These are phyloP conservation scores for Ogataea allantospora DNA, from an alignment of 805 yeast genomes.

Conservation along the genomic window DNA sequence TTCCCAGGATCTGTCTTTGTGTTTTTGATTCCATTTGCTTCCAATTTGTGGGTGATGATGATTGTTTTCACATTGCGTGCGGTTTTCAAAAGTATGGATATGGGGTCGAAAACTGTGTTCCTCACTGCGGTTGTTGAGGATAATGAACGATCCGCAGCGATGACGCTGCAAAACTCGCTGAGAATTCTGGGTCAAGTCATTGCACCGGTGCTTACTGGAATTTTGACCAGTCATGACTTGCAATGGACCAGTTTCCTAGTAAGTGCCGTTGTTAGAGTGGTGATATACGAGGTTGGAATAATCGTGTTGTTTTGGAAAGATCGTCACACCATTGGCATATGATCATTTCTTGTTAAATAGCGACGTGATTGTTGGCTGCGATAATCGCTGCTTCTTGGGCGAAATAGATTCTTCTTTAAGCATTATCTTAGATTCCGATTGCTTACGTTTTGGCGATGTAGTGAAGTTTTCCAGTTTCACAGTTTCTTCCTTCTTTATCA, in stretches of 20 bases:
- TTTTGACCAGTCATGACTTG: slow-evolving; percentile 34
- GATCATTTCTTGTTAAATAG: not conserved
- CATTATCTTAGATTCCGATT: not conserved
- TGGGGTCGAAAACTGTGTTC: slow-evolving; percentile 48
- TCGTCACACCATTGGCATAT: slow-evolving; percentile 13
- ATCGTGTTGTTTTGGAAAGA: slow-evolving; percentile 31
- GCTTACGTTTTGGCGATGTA: not conserved
- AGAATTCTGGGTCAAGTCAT: slow-evolving; percentile 41
- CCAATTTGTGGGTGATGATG: slow-evolving; percentile 32
- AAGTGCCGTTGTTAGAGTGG: slow-evolving; percentile 40
- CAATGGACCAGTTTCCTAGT: slow-evolving; percentile 44
- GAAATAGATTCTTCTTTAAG: not conserved
- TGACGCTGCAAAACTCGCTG: slow-evolving; percentile 44
- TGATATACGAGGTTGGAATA: slow-evolving; percentile 41
- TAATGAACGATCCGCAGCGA: slow-evolving; percentile 41
- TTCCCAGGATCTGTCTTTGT: slow-evolving; percentile 42
- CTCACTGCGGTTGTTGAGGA: slow-evolving; percentile 41
- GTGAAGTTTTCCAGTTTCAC: not conserved
- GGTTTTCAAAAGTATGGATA: slow-evolving; percentile 45
- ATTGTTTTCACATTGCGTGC: slow-evolving; percentile 37
- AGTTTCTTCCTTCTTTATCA: slow-evolving; percentile 4
- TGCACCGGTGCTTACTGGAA: slow-evolving; percentile 44
- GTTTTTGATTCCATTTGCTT: slow-evolving; percentile 40
- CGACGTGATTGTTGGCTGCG: slow-evolving; percentile 20
- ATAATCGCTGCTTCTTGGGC: not conserved